A percentile compares a stretch with the other conserved stretches of the same genome.
Conservation (phyloP, 2,329 filamentous ascomycete genomes). For the Helotiales sp. region DNA sequence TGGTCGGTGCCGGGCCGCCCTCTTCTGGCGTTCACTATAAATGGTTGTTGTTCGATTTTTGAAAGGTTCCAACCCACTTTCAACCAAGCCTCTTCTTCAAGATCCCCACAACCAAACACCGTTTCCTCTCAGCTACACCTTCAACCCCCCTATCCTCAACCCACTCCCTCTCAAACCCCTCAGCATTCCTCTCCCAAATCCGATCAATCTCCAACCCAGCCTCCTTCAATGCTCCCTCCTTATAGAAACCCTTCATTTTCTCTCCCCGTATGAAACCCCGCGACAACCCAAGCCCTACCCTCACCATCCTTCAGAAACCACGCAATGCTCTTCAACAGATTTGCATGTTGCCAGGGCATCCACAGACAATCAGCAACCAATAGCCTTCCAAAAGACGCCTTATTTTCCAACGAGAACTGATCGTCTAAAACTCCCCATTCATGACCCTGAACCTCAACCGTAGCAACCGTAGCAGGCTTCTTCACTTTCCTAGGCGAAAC, state of each 20-base stretch:
- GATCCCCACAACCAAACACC: constrained; percentile 69
- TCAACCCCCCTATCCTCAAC: constrained; percentile 63
- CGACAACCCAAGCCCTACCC: constrained; percentile 65
- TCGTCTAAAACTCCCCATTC: constrained; percentile 62
- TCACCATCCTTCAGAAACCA: constrained; percentile 58
- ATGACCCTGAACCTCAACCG: constrained; percentile 61
- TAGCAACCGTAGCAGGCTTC: constrained; percentile 20
- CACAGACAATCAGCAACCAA: constrained; percentile 76
- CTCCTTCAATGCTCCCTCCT: constrained; percentile 49
- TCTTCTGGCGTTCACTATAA: too few species aligned
- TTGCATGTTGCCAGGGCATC: constrained; percentile 76
- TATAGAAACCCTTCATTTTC: constrained; percentile 71
- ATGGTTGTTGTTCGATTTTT: background rate
- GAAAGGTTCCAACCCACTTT: background rate
- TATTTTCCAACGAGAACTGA: constrained; percentile 37
- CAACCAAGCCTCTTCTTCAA: constrained; percentile 45
- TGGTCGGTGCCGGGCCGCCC: too few species aligned
- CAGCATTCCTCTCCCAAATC: constrained; percentile 72
- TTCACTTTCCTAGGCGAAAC: constrained; percentile 37
- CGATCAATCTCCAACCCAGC: constrained; percentile 64
- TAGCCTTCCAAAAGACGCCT: constrained; percentile 61
- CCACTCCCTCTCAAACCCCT: constrained; percentile 68
- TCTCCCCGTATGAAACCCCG: constrained; percentile 75
- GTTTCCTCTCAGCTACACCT: constrained; percentile 66
- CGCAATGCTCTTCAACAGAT: constrained; percentile 64